Conservation (phyloP, 2,329 filamentous ascomycete genomes). For the Ophiocordyceps sinensis region DNA sequence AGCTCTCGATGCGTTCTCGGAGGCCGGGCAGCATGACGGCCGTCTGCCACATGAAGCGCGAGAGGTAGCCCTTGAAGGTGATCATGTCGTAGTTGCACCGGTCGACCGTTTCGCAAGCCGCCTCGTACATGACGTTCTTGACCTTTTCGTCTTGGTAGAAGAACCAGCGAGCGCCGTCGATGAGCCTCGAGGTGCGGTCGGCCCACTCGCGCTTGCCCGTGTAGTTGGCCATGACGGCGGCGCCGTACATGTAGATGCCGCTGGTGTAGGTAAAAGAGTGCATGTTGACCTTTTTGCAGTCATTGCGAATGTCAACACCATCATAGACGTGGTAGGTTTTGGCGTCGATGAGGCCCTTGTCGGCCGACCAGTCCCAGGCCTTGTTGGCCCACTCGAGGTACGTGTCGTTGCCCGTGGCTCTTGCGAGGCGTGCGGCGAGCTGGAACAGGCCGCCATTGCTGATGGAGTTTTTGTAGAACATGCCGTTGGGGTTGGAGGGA, state of each 20-base stretch:
- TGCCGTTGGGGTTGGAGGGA: conserved; percentile 54
- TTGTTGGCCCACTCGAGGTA: conserved; percentile 53
- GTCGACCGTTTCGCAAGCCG: conserved; percentile 44
- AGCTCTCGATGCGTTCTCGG: conserved; percentile 26
- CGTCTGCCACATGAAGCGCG: conserved; percentile 48
- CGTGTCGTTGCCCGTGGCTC: conserved; percentile 51
- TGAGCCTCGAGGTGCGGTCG: conserved; percentile 33
- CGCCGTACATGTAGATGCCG: conserved; percentile 51
- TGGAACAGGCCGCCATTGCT: conserved; percentile 77
- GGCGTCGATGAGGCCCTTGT: conserved; percentile 40
- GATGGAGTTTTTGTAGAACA: conserved; percentile 72
- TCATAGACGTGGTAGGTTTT: conserved; percentile 42
- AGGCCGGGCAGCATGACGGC: conserved; percentile 42
- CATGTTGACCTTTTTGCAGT: conserved; percentile 38
- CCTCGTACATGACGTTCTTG: conserved; percentile 49
- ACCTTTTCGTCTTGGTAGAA: conserved; percentile 37
- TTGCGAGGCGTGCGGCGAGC: conserved; percentile 59
- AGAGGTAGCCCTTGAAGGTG: conserved; percentile 54
- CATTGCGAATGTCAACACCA: conserved; percentile 38
- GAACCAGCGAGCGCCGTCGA: conserved; percentile 37
- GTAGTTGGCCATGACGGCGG: conserved; percentile 48
- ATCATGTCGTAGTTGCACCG: conserved; percentile 49
- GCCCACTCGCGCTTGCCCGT: conserved; percentile 40
- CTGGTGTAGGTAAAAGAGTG: conserved; percentile 51
- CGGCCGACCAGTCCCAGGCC: conserved; percentile 50